Conservation (phyloP, 1,139 yeast species). For the Saccharomyces hybrid region DNA sequence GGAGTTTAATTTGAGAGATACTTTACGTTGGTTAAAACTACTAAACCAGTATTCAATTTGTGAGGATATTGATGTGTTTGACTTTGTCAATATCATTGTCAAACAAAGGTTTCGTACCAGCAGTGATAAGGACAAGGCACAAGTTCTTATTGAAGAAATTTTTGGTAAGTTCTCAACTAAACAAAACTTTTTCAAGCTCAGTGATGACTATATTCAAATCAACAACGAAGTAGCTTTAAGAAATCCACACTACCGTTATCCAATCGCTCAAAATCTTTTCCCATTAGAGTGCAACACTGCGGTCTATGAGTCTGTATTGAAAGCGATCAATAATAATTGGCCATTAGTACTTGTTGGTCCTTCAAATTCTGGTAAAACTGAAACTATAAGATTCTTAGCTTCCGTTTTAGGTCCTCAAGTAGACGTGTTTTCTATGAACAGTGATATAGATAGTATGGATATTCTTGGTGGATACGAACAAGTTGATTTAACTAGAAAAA, state of each 20-base stretch:
- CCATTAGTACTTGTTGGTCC: constrained; percentile 87
- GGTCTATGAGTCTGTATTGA: constrained; percentile 59
- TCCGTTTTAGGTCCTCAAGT: constrained; percentile 61
- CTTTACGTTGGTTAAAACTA: constrained; percentile 78
- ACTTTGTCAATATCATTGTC: constrained; percentile 64
- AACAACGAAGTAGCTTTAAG: constrained; percentile 52
- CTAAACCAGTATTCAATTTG: constrained; percentile 37
- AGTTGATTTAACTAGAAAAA: constrained; percentile 62
- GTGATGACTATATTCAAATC: constrained; percentile 49
- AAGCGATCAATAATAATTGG: constrained; percentile 68
- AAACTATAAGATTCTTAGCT: constrained; percentile 62
- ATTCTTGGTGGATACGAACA: constrained; percentile 96
- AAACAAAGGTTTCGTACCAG: constrained; percentile 67
- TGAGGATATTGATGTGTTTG: constrained; percentile 40
- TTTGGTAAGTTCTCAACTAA: constrained; percentile 43
- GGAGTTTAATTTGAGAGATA: constrained; percentile 95
- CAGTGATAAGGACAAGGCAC: constrained; percentile 50
- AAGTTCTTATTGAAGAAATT: constrained; percentile 41
- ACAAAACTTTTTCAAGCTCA: constrained; percentile 44
- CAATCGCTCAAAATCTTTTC: constrained; percentile 37
- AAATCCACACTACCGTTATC: constrained; percentile 36
- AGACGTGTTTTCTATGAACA: constrained; percentile 86
- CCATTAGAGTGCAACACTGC: constrained; percentile 62
- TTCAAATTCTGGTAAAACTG: constrained; percentile 80
- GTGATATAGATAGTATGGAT: constrained; percentile 94